Base-by-base conservation (phyloP, 108 stramenopile species). In the Bacterosira constricta region DNA sequence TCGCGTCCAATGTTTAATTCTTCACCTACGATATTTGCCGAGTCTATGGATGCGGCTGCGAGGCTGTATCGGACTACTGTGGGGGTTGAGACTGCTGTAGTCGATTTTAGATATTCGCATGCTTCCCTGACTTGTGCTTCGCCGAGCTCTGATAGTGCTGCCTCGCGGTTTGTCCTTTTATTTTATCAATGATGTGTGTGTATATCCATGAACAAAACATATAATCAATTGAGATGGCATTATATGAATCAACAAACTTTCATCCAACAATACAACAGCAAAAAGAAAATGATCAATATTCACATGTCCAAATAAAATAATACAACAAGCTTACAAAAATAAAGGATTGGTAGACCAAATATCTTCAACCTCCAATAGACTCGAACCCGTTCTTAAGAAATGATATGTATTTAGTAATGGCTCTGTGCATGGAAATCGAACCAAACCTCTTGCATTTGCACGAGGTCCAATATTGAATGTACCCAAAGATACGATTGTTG, bases 341-440 rank as follows among this genome's bases (percentile, higher is more conserved):
- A 93, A 56, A 5, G 92, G 88, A 75, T 93, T 93, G 51, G 92
- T 93, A 12, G 77, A 74, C 78, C 79, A 86, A 5, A 93, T 79
- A 42, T 87, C 84, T 15, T 90, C 83, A 37, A 80, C 75, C 75
- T 93, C 92, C 55, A 93, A 63, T 12, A 90, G 54, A 31, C 74
- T 79, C 27, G 71, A 50, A 0, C 92, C 92, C 1, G 85, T 76
- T 31, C 89, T 39, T 62, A 93, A 62, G 34, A 90, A 80, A 73
- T 87, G 85, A 75, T 93, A 93, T 15, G 73, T 85, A 62, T 93
- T 93, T 26, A 52, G 45, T 27, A 90, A 41, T 4, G 62, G 36
- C 2, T 60, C 71, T 21, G 35, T 47, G 63, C 85, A 85, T 4
- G 89, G 89, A 63, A 90, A 90, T 44, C 74, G 35, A 18, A 82